These are phyloP conservation scores for Agaricus subrufescens DNA, from an alignment of 768 basidiomycete species.

Conservation along the genomic window DNA sequence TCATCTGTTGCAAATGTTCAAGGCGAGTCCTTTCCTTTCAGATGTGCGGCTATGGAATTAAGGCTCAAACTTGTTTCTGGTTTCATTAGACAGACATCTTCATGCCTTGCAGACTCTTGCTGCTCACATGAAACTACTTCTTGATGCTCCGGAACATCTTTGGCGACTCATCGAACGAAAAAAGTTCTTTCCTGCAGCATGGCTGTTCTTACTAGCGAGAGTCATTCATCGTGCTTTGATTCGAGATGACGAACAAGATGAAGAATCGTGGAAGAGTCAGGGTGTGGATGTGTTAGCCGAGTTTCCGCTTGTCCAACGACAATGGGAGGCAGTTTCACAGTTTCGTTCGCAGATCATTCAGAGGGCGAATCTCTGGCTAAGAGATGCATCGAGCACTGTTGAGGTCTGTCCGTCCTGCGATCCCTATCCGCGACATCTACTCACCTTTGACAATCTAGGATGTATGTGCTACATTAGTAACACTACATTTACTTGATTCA, in stretches of 20 bases:
- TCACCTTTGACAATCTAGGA: constrained; percentile 37
- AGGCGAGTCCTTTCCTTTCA: constrained; percentile 28
- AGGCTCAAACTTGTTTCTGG: neutral
- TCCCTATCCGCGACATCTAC: neutral
- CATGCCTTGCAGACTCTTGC: constrained; percentile 69
- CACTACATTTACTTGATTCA: constrained; percentile 87
- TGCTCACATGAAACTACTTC: constrained; percentile 85
- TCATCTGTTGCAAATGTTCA: constrained; percentile 33
- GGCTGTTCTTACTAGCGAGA: constrained; percentile 81
- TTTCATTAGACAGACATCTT: constrained; percentile 55
- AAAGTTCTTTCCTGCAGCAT: constrained; percentile 77
- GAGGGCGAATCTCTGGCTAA: constrained; percentile 78
- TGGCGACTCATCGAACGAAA: constrained; percentile 84
- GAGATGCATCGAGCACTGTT: constrained; percentile 48
- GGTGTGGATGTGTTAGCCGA: constrained; percentile 69
- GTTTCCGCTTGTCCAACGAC: constrained; percentile 84
- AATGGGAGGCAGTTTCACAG: constrained; percentile 88
- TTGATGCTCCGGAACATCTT: constrained; percentile 89
- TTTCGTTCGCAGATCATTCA: constrained; percentile 88
- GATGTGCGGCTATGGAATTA: neutral
- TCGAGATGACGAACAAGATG: constrained; percentile 59
- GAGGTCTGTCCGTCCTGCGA: constrained; percentile 36
- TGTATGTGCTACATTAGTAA: constrained; percentile 72
- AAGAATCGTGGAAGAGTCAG: constrained; percentile 50
- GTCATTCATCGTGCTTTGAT: constrained; percentile 78